Evolutionary conservation across 345 rosid genomes (phyloP).

Genomic region (Geranium rotundifolium): DNA sequence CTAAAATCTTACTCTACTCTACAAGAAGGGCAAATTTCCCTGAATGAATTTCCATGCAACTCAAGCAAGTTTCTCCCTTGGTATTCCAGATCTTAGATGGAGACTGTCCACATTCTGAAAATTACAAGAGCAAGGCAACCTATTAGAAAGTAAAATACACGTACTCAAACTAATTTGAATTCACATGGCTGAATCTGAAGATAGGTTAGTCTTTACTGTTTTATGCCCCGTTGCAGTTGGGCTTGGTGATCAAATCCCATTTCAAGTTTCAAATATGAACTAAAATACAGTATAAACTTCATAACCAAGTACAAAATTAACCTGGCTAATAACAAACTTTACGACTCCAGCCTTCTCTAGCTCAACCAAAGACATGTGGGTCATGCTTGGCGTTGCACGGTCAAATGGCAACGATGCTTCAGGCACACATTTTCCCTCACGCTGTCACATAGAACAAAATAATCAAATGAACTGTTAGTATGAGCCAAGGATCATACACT

Average conservation of each 20-base stretch:
- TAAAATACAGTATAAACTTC: neutral
- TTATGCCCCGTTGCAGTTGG: too few species aligned
- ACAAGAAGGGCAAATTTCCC: conserved; percentile 25
- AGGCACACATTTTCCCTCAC: conserved; percentile 25
- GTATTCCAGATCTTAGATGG: conserved; percentile 32
- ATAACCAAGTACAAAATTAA: conserved; percentile 1
- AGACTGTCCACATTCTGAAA: conserved; percentile 28
- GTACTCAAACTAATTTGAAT: too few species aligned
- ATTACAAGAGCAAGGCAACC: neutral
- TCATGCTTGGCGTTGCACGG: conserved; percentile 31
- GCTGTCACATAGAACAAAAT: conserved; percentile 13
- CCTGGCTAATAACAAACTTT: conserved; percentile 30
- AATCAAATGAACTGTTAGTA: neutral
- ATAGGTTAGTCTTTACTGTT: too few species aligned
- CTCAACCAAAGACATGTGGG: conserved; percentile 33
- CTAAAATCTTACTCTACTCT: conserved; percentile 19
- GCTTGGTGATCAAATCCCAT: too few species aligned
- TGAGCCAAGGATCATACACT: neutral
- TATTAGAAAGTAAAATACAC: too few species aligned
- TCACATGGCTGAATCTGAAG: too few species aligned
- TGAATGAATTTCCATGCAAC: conserved; percentile 29
- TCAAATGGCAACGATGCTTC: conserved; percentile 30
- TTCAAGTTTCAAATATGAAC: neutral
- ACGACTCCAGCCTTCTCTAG: conserved; percentile 27
- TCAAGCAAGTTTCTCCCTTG: conserved; percentile 32